Base-by-base conservation (phyloP, 371 early-diverging fungal genomes). In the Fennellomyces sp. region DNA sequence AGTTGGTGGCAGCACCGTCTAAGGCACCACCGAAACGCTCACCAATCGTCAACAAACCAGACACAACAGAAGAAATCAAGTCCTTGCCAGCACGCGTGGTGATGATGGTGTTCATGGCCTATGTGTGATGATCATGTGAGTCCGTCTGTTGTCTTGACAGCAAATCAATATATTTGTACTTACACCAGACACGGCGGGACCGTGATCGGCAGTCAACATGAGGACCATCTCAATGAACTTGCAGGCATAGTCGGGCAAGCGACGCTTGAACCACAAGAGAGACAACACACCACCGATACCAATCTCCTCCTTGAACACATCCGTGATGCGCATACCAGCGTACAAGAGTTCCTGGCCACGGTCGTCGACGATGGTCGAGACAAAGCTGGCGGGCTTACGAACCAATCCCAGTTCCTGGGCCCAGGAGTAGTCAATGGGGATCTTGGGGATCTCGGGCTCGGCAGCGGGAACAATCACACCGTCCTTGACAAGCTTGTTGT, bases 201-300 rank as follows among this genome's bases (percentile, higher is more conserved):
- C 98, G 75, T 98, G 98, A 82, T 98, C 98, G 17, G 98, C 98
- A 13, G 98, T 98, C 71, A 98, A 81, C 97, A 98, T 98, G 52
- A 98, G 86, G 23, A 97, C 96, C 98, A 98, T 98, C 76, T 98
- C 98, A 62, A 98, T 95, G 71, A 98, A 98, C 83, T 92, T 90
- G 83, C 91, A 88, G 12, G 97, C 98, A 75, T 95, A 98, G 60
- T 82, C 81, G 15, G 98, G 98, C 66, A 98, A 81, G 47, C 97
- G 88, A 56, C 98, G 89, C 89, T 96, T 96, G 89, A 98, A 98
- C 98, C 98, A 98, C 73, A 98, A 80, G 42, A 98, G 88, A 36
- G 92, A 92, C 56, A 98, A 78, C 10, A 98, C 98, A 61, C 98
- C 98, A 69, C 98, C 98, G 56, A 98, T 92, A 68, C 98, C 98